Conservation (phyloP, 306 rosid genomes). For the Vicia villosa region DNA sequence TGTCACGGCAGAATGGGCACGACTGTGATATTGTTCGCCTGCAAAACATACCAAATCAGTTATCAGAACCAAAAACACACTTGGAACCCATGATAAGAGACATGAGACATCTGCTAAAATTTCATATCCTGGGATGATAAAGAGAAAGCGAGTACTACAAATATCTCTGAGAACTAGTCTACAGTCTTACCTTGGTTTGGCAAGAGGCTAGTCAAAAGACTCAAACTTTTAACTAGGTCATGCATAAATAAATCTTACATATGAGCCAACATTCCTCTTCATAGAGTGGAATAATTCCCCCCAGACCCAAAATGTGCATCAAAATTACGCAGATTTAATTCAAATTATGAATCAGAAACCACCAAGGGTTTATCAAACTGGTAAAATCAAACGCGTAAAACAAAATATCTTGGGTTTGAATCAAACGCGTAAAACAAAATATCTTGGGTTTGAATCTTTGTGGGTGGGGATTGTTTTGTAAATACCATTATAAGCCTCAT, state of each 20-base stretch:
- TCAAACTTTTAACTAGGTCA: slow-evolving; percentile 20
- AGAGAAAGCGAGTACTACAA: background rate
- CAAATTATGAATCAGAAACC: slow-evolving; percentile 8
- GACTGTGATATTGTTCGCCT: slow-evolving; percentile 89
- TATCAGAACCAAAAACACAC: background rate
- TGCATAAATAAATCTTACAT: background rate
- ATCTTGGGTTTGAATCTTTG: slow-evolving; percentile 2
- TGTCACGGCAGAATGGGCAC: slow-evolving; percentile 95
- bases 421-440: background rate
- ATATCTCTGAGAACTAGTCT: background rate
- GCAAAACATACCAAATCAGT: slow-evolving; percentile 35
- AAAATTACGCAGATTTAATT: background rate
- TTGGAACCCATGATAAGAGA: background rate
- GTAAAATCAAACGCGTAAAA: background rate
- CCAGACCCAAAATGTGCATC: slow-evolving; percentile 13
- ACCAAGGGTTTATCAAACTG: background rate
- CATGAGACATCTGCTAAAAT: background rate
- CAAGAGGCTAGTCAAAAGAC: slow-evolving; percentile 1
- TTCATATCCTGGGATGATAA: background rate
- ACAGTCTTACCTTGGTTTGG: background rate
- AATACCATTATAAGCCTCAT: background rate
- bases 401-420: background rate
- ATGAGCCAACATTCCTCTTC: background rate
- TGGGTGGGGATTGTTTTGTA: background rate
- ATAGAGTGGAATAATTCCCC: background rate